Percentiles rank a stretch among this genome's conserved stretches.
Conservation (phyloP, 257 asterid genomes). For the Salvia miltiorrhiza region DNA sequence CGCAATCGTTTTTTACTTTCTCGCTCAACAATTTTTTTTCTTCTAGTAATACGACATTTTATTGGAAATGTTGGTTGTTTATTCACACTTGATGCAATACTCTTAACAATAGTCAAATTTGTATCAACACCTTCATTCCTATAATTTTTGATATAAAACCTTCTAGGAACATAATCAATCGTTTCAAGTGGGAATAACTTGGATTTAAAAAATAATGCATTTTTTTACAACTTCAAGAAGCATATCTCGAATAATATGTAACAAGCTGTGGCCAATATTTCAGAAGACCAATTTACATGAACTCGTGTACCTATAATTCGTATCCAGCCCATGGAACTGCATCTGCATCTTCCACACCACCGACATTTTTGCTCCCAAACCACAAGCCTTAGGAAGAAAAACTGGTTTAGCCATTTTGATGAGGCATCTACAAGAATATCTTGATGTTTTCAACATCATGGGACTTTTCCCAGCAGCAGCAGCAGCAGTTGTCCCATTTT, state of each 20-base stretch:
- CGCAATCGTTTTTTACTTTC: too few relatives aligned
- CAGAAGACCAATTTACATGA: slow-evolving; percentile 44
- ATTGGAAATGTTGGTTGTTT: too few relatives aligned
- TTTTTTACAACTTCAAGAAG: slow-evolving; percentile 17
- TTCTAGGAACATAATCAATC: too few relatives aligned
- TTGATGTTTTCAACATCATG: slow-evolving; percentile 41
- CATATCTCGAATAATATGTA: background rate
- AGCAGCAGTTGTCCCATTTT: slow-evolving; percentile 27
- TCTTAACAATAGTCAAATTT: too few relatives aligned
- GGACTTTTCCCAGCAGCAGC: slow-evolving; percentile 25
- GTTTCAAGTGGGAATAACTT: background rate
- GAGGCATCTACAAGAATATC: slow-evolving; percentile 27
- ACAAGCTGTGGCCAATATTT: slow-evolving; percentile 2
- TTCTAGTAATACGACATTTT: too few relatives aligned
- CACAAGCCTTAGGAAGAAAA: slow-evolving; percentile 24
- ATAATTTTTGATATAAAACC: too few relatives aligned
- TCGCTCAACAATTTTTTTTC: too few relatives aligned
- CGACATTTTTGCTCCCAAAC: slow-evolving; percentile 29
- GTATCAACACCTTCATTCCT: too few relatives aligned
- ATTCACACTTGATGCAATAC: too few relatives aligned
- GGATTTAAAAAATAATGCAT: background rate
- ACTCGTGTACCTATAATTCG: slow-evolving; percentile 31
- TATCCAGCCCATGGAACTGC: slow-evolving; percentile 32
- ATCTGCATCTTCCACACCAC: slow-evolving; percentile 13
- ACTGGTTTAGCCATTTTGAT: slow-evolving; percentile 34